Base-by-base conservation (phyloP, 257 asterid genomes). In the Przewalskia tangutica region DNA sequence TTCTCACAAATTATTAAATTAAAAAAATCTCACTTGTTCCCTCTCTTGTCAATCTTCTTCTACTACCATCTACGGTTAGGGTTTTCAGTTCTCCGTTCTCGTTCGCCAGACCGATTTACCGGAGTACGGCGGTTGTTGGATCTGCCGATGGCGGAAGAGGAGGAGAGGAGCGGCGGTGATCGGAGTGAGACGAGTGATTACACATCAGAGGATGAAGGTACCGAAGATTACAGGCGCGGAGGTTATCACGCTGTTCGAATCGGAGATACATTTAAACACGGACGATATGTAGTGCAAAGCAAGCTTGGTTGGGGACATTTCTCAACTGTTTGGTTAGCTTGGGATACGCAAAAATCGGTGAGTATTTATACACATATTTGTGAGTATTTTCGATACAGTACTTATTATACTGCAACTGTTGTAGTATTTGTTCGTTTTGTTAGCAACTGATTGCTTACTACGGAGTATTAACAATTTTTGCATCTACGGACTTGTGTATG, bases 301-400 rank as follows among this genome's bases (percentile, higher is more conserved):
- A 96, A 96, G 89, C 97, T 96, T 46, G 99, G 99, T 8, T 96
- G 99, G 99, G 99, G 99, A n/a, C 99, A 96, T 84, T 96, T 96
- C 85, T 96, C 99, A 71, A 96, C 99, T 67, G 99, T 96, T 27
- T 96, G 99, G 99, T 92, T 96, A 8, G 98, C 97, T 82, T 96
- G 99, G 99, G 99, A 96, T 82, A 86, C 91, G 60, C 94, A 88
- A 2, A 92, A 91, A 86, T 92, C 97, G 50, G 83, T 81, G 48
- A 65, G 48, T 1, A 63, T 48, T 81, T 34, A 10, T 44, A 14
- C 38, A 62, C 44, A 7, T 38, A 38, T 32, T 23, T 23, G 77
- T 67, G 9, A 27, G 32, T 27, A 27, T 27, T 27, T 27, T 27
- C 32, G 32, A 27, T 7, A 58, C 6, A 11, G 5, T 32, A 55